Evolutionary conservation across 352 stramenopile species (phyloP), one percentile per base, ranked within the genome.

Genomic region (Pseudoperonospora humuli): DNA sequence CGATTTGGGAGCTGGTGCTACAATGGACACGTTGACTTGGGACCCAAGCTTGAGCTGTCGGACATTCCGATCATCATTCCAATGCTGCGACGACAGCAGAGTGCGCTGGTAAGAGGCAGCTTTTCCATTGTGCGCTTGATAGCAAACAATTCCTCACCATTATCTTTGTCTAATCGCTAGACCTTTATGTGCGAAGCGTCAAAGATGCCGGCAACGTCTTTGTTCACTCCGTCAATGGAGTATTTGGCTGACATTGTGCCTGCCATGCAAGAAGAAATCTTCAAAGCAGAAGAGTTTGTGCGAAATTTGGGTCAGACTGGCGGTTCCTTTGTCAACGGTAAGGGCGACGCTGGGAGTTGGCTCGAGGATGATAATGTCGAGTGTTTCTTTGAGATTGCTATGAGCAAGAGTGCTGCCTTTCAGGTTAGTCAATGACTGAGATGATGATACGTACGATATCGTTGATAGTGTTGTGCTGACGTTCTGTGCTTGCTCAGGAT

Each of bases 1-100:
- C 75, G 90, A 40, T 98, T 97, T 53, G 93, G 93, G 24, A 94
- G 82, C 52, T 98, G 93, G 93, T 97, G 90, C 67, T 97, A 97
- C 76, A 91, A 86, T 45, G 90, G 91, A 1, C 72, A 86, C 49
- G 86, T 98, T 11, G 83, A 97, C 35, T 62, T 98, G 2, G 84
- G 79, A 1, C 75, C 89, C 0, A 90, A 91, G 35, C 67, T 97
- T 27, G 73, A 86, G 38, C 67, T 97, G 14, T 63, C 67, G 0
- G 90, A 98, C 52, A 88, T 98, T 33, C 88, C 91, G 3, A 78
- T 95, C 57, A 88, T 97, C 28, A 97, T 97, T 29, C 90, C 90
- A 36, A 93, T 95, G 63, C 64, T 98, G 17, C 71, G 89, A 37
- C 73, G 94, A 31, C 90, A 97, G 57, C 92, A 98, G 33, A 93